phyloP scores from a whole-genome alignment of 345 rosid genomes.

The Gossypium raimondii region DNA sequence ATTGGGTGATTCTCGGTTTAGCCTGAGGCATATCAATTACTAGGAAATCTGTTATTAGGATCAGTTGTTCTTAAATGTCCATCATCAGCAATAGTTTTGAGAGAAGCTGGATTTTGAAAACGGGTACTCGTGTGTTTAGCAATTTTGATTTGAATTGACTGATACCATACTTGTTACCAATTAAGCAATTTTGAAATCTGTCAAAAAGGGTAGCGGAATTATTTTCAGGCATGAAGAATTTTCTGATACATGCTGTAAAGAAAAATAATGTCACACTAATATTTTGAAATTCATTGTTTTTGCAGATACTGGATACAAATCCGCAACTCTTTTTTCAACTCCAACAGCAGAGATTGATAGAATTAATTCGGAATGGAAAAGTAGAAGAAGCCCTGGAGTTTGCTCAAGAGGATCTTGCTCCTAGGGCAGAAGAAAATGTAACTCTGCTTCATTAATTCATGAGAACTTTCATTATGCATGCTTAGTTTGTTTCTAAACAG shows the following conservation, averaged over 20 bases:
- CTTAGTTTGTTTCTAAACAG: conserved; percentile 9
- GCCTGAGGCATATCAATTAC: not conserved
- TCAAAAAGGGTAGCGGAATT: not conserved
- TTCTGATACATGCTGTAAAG: not conserved
- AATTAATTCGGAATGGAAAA: conserved; percentile 83
- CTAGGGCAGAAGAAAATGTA: conserved; percentile 95
- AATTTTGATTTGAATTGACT: not conserved
- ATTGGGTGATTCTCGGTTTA: not conserved
- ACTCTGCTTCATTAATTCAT: not conserved
- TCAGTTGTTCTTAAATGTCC: not conserved
- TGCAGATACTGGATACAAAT: conserved; percentile 84
- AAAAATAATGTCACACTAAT: conserved; percentile 22
- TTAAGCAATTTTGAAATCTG: not conserved
- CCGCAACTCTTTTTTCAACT: conserved; percentile 96
- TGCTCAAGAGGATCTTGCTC: conserved; percentile 99
- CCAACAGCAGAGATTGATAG: conserved; percentile 94
- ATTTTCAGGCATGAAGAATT: not conserved
- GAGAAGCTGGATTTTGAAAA: not conserved
- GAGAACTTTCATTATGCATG: conserved; percentile 11
- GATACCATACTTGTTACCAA: not conserved
- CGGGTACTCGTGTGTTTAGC: not conserved
- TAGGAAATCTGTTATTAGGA: not conserved
- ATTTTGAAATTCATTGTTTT: conserved; percentile 2
- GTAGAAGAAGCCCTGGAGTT: conserved; percentile 92
- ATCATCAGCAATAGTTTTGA: not conserved